phyloP scores from a whole-genome alignment of 2,329 filamentous ascomycete genomes.

The Magnaporthiopsis rhizophila region DNA sequence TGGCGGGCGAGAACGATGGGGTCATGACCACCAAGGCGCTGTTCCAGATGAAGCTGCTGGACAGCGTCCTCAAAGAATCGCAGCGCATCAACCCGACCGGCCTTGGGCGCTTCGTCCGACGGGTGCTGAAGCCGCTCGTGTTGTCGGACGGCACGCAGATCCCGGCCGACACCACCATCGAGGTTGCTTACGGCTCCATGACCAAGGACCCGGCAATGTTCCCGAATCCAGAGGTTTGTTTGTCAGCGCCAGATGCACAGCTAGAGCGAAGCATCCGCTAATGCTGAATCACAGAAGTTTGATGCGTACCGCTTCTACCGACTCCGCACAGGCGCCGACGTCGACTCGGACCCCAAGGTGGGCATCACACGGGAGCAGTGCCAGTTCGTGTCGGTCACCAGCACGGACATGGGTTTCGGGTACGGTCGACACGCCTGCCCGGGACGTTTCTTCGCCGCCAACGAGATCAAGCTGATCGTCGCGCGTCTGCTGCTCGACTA shows the following conservation, averaged over 20 bases:
- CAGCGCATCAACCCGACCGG: conserved; percentile 23
- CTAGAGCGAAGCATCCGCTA: no score
- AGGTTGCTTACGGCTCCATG: neutral
- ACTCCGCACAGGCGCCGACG: conserved; percentile 28
- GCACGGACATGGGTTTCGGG: conserved; percentile 35
- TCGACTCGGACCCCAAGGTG: neutral
- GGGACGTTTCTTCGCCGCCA: conserved; percentile 36
- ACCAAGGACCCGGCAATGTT: neutral
- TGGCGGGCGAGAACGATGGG: conserved; percentile 21
- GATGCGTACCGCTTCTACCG: conserved; percentile 40
- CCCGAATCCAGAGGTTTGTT: neutral
- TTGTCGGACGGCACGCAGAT: conserved; percentile 34
- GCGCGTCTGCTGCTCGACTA: conserved; percentile 31
- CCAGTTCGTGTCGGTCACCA: conserved; percentile 31
- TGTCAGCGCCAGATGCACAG: no score
- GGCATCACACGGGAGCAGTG: conserved; percentile 3
- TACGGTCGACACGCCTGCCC: conserved; percentile 38
- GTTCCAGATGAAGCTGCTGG: conserved; percentile 30
- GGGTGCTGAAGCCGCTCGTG: conserved; percentile 32
- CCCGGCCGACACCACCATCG: conserved; percentile 26
- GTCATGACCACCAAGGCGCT: conserved; percentile 21
- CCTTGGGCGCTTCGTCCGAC: conserved; percentile 19
- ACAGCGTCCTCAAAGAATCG: conserved; percentile 33
- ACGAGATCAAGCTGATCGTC: conserved; percentile 34
- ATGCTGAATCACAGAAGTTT: conserved; percentile 26